phyloP scores from a whole-genome alignment of 768 basidiomycete genomes.

The Gautieria morchelliformis region DNA sequence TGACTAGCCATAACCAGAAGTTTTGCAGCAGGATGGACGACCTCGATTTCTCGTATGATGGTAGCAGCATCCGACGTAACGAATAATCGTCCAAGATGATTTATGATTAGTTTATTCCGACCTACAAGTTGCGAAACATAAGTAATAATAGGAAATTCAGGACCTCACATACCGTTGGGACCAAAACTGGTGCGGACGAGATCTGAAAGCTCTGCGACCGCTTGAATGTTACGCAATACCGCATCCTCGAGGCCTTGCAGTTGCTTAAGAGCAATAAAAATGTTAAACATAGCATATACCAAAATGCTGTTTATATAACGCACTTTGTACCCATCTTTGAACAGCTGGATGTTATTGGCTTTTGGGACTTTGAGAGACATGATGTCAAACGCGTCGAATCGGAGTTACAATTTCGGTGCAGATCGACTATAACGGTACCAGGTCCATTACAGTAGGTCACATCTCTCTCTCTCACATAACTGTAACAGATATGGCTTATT shows the following conservation, averaged over 20 bases:
- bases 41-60: constrained; percentile 95
- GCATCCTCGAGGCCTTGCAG: constrained; percentile 91
- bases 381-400: not conserved
- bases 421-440: not conserved
- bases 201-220: constrained; percentile 89
- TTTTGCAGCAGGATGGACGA: constrained; percentile 97
- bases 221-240: constrained; percentile 92
- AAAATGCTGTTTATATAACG: constrained; percentile 3
- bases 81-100: constrained; percentile 90
- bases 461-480: no score
- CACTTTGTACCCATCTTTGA: constrained; percentile 97
- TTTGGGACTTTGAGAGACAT: constrained; percentile 97
- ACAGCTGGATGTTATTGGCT: constrained; percentile 77
- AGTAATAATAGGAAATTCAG: not conserved
- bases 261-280: constrained; percentile 34
- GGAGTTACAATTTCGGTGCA: not conserved
- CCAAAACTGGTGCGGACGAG: constrained; percentile 95
- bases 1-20: constrained; percentile 98
- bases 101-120: constrained; percentile 95
- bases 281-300: not conserved
- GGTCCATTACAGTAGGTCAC: no score
- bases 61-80: constrained; percentile 99
- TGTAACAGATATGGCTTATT: no score
- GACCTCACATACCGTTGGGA: constrained; percentile 64
- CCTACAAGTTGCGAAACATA: constrained; percentile 36